Base-by-base conservation (phyloP, 345 rosid genomes). In the Syzygium aqueum region DNA sequence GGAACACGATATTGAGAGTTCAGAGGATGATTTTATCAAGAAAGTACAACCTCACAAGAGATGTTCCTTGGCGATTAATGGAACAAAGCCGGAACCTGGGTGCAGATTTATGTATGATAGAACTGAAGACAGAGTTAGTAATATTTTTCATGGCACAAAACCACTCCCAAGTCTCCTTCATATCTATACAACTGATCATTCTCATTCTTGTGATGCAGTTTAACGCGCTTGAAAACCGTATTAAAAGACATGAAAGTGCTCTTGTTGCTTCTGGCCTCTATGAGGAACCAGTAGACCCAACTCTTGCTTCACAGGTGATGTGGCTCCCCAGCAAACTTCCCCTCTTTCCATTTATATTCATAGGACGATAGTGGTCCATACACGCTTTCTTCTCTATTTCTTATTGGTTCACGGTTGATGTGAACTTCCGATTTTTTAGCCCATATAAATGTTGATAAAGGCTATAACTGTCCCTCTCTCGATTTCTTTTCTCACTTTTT, bases 101-200 rank as follows among this genome's bases (percentile, higher is more conserved):
- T 96, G 98, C 91, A 93, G 96, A 88, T 96, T 93, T 92, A 94
- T 96, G 99, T 95, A 94, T 89, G 97, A 97, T 88, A 92, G 93
- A 92, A 94, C 92, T 43, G 98, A 97, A 91, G 98, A 95, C 89
- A 93, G 93, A 96, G 97, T 95, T 93, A 84, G 13, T 85, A 85
- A 80, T 84, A 52, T 90, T 87, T 73, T 33, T 33, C 49, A 73
- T 73, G 46, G 25, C 80, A 73, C 1, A 6, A 73, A 73, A 73
- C 46, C 46, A 19, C 49, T 73, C 80, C 25, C 4, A 6, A 33
- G 14, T 73, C 25, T 33, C 14, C 49, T 73, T 73, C 80, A 33
- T 73, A n/a, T 73, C 80, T 33, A 73, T 22, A 33, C 43, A 9
- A 73, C 49, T 85, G 84, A 52, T 40, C 53, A 78, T 82, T 88